phyloP scores from a whole-genome alignment of 768 basidiomycete genomes.

The Serendipita vermifera region DNA sequence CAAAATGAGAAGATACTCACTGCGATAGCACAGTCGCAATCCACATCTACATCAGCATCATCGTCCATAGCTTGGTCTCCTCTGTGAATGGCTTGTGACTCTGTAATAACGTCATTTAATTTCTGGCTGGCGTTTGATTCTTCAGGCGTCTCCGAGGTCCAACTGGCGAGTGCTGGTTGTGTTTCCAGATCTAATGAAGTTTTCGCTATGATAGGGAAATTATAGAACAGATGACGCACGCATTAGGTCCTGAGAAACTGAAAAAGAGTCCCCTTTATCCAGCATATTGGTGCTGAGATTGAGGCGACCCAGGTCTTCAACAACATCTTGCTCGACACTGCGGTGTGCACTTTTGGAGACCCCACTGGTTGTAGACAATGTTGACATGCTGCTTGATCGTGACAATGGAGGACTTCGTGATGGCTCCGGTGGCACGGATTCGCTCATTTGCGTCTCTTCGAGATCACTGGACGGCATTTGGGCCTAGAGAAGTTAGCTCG shows the following conservation, averaged over 20 bases:
- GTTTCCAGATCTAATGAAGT: conserved; percentile 25
- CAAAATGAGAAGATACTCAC: conserved; percentile 26
- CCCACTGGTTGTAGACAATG: no score
- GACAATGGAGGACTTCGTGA: not conserved
- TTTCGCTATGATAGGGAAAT: not conserved
- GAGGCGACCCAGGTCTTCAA: no score
- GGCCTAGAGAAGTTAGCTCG: not conserved
- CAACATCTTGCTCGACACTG: no score
- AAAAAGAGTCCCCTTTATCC: no score
- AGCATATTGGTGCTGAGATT: no score
- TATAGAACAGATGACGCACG: no score
- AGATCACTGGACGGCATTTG: not conserved
- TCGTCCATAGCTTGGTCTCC: no score
- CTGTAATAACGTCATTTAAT: not conserved
- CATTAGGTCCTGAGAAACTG: no score
- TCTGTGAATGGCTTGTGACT: no score
- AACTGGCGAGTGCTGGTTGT: conserved; percentile 15
- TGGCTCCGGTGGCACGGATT: not conserved
- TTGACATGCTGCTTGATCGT: no score
- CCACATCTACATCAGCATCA: conserved; percentile 30
- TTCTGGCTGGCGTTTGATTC: conserved; percentile 21
- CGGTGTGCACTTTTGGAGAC: no score
- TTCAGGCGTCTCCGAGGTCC: not conserved
- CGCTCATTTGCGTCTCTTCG: not conserved
- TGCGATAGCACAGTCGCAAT: conserved; percentile 58